These are phyloP conservation scores for Floccularia luteovirens DNA, from an alignment of 768 basidiomycete genomes.

Conservation along the genomic window DNA sequence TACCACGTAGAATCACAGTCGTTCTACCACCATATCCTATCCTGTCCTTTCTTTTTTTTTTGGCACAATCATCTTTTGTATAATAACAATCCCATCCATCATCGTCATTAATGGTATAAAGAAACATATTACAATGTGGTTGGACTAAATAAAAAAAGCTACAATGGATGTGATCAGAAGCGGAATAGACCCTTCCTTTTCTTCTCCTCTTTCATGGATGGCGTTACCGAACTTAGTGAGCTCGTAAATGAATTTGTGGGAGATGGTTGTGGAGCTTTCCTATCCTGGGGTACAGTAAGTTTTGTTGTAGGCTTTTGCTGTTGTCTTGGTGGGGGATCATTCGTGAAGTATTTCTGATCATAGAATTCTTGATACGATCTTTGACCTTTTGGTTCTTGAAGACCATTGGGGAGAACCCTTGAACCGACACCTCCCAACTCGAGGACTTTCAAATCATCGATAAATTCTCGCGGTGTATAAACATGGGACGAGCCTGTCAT, in stretches of 20 bases:
- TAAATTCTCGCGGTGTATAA: constrained; percentile 73
- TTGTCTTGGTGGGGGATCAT: constrained; percentile 51
- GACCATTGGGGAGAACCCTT: constrained; percentile 59
- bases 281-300: constrained; percentile 22
- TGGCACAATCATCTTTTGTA: too few species aligned
- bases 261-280: constrained; percentile 35
- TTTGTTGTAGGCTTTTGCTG: constrained; percentile 22
- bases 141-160: constrained; percentile 1
- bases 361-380: constrained; percentile 69
- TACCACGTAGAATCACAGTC: constrained; percentile 23
- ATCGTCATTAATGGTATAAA: constrained; percentile 12
- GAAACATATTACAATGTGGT: constrained; percentile 12
- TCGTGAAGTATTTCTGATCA: constrained; percentile 69
- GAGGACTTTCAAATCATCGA: constrained; percentile 82
- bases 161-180: constrained; percentile 31
- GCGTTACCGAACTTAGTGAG: constrained; percentile 29
- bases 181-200: constrained; percentile 75
- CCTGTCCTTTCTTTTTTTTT: not conserved
- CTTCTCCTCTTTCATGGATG: constrained; percentile 42
- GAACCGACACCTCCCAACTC: constrained; percentile 87
- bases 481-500: constrained; percentile 84
- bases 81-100: too few species aligned
- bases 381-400: constrained; percentile 38
- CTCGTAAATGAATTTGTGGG: constrained; percentile 46
- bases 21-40: not conserved